Conservation (phyloP, 2,329 filamentous ascomycete species). For the Cordyceps cicadae region DNA sequence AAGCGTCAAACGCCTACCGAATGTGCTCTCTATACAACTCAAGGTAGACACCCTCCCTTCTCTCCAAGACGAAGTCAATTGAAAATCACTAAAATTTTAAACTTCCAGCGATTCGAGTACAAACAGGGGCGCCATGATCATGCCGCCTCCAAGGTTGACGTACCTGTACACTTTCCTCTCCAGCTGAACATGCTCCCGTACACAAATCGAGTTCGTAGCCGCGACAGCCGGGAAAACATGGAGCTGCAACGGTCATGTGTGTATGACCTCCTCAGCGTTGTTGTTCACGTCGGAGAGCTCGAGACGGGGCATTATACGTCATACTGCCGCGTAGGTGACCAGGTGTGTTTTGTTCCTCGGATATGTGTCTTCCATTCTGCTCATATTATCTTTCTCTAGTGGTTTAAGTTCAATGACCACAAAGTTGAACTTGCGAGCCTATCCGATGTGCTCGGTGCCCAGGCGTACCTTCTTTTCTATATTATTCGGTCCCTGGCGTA, state of each 20-base stretch:
- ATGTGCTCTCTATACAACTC: conserved; percentile 83
- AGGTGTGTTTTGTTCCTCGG: conserved; percentile 28
- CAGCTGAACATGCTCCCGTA: conserved; percentile 87
- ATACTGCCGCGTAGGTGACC: conserved; percentile 75
- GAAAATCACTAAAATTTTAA: neutral
- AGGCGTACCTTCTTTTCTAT: conserved; percentile 90
- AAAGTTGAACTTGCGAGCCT: conserved; percentile 78
- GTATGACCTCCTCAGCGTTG: conserved; percentile 82
- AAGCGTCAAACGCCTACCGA: conserved; percentile 75
- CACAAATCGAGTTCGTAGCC: conserved; percentile 55
- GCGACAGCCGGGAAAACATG: conserved; percentile 44
- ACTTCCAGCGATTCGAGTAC: conserved; percentile 60
- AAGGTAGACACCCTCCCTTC: conserved; percentile 46
- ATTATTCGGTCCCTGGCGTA: conserved; percentile 54
- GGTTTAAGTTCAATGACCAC: conserved; percentile 95
- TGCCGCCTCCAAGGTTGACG: conserved; percentile 78
- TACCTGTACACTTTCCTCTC: conserved; percentile 75
- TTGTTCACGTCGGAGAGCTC: conserved; percentile 88
- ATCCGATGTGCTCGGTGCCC: conserved; percentile 74
- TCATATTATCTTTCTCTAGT: conserved; percentile 40
- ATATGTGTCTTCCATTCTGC: neutral
- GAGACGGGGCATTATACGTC: conserved; percentile 88
- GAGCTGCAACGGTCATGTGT: conserved; percentile 59
- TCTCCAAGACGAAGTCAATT: neutral
- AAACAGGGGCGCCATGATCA: conserved; percentile 55